A percentile compares a stretch with the other conserved stretches of the same genome.
These are phyloP conservation scores for Cerioporus squamosus DNA, from an alignment of 1,284 basidiomycete genomes.

Conservation along the genomic window DNA sequence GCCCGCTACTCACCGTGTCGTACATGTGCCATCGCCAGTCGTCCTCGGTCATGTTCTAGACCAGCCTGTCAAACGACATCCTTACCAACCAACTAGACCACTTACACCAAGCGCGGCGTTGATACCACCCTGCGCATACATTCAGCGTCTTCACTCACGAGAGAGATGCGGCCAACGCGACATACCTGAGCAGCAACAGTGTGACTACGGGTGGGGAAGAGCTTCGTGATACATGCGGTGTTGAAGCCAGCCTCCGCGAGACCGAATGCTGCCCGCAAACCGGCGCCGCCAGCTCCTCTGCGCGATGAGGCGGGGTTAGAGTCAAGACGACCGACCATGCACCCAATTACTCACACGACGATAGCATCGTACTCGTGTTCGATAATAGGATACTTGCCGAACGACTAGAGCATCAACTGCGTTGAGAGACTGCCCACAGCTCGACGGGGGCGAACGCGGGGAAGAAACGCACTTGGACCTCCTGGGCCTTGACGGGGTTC, in stretches of 20 bases:
- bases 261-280: conserved; percentile 98
- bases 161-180: conserved; percentile 2
- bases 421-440: conserved; percentile 32
- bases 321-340: neutral
- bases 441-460: conserved; percentile 7
- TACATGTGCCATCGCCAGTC: conserved; percentile 99
- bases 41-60: conserved; percentile 97
- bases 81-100: conserved; percentile 11
- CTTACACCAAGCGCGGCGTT: conserved; percentile 96
- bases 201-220: conserved; percentile 99
- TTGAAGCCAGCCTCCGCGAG: conserved; percentile 98
- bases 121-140: conserved; percentile 83
- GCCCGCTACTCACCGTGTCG: conserved; percentile 79
- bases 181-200: conserved; percentile 96
- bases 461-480: conserved; percentile 68
- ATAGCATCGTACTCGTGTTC: conserved; percentile 98
- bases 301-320: conserved; percentile 2
- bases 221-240: conserved; percentile 97
- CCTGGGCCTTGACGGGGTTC: conserved; percentile 82
- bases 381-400: conserved; percentile 92
- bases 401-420: conserved; percentile 43
- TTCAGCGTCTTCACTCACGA: neutral
- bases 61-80: too few species aligned
- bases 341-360: conserved; percentile 78
- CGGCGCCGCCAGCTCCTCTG: conserved; percentile 97